Percentiles rank a stretch among this genome's conserved stretches.
Evolutionary conservation across 2,329 filamentous ascomycete genomes (phyloP).

Genomic region (Dactylella cylindrospora): DNA sequence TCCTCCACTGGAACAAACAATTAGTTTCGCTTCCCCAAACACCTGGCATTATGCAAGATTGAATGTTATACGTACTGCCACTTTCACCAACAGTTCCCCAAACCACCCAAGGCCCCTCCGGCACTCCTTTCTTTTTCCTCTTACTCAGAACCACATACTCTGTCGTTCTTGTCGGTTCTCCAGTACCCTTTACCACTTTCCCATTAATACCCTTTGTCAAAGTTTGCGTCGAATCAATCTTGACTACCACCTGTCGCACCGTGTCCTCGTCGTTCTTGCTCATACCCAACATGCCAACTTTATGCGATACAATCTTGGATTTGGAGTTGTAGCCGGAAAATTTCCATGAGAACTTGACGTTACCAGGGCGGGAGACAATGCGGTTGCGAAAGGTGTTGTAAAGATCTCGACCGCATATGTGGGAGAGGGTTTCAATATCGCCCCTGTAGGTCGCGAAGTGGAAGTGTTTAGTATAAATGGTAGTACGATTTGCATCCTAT

Average conservation of each 20-base stretch:
- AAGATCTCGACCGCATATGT: conserved; percentile 47
- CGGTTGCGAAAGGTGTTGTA: conserved; percentile 46
- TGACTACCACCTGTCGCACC: conserved; percentile 46
- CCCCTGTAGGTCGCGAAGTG: conserved; percentile 15
- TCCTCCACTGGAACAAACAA: too few relatives aligned
- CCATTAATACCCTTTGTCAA: conserved; percentile 44
- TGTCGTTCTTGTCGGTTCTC: conserved; percentile 41
- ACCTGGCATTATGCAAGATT: too few relatives aligned
- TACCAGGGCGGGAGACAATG: conserved; percentile 38
- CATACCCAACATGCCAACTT: conserved; percentile 22
- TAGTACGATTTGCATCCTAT: too few relatives aligned
- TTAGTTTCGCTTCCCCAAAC: too few relatives aligned
- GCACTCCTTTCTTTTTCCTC: conserved; percentile 36
- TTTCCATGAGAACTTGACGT: conserved; percentile 46
- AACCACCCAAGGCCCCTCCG: conserved; percentile 46
- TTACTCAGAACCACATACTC: conserved; percentile 48
- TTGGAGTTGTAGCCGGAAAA: conserved; percentile 41
- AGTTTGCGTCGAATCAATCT: conserved; percentile 48
- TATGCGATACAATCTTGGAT: conserved; percentile 45
- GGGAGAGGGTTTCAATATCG: conserved; percentile 44
- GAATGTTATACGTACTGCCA: conserved; percentile 23
- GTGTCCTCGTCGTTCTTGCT: conserved; percentile 37
- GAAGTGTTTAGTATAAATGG: not conserved
- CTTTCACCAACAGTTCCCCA: conserved; percentile 49
- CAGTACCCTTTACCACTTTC: conserved; percentile 43